Evolutionary conservation across 495 filamentous ascomycete genomes (phyloP).

Genomic region (Staphylotrichum tortipilum): DNA sequence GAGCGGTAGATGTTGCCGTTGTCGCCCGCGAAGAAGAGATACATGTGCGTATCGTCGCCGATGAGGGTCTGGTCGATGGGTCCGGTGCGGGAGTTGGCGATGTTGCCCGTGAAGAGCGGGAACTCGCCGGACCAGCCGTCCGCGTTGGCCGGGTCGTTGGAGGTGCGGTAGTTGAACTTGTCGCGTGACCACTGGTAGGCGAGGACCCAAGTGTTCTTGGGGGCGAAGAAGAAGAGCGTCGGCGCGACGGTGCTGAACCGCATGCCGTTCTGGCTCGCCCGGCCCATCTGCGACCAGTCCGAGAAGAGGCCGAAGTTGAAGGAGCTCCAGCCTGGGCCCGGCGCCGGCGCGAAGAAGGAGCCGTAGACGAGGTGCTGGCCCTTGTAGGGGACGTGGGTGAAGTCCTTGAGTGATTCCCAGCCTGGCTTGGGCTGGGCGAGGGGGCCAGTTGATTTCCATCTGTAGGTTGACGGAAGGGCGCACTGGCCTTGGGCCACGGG

Average conservation of each 20-base stretch:
- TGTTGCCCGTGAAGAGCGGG: conserved; percentile 46
- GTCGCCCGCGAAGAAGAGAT: conserved; percentile 57
- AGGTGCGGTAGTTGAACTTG: conserved; percentile 50
- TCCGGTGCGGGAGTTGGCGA: conserved; percentile 40
- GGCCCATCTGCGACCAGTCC: conserved; percentile 46
- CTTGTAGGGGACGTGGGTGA: conserved; percentile 31
- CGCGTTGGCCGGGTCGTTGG: conserved; percentile 45
- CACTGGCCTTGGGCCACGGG: conserved; percentile 28
- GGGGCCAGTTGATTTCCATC: conserved; percentile 42
- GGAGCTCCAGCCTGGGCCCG: conserved; percentile 26
- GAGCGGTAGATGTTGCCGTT: conserved; percentile 56
- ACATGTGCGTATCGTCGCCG: conserved; percentile 49
- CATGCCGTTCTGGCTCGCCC: conserved; percentile 46
- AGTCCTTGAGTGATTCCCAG: conserved; percentile 49
- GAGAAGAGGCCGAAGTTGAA: conserved; percentile 48
- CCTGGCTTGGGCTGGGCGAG: conserved; percentile 43
- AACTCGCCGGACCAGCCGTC: conserved; percentile 46
- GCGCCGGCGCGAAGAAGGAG: neutral
- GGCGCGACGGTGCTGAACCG: conserved; percentile 46
- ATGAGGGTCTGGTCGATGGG: conserved; percentile 54
- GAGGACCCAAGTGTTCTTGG: conserved; percentile 52
- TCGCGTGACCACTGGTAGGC: conserved; percentile 51
- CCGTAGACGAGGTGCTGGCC: conserved; percentile 46
- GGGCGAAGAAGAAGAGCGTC: conserved; percentile 52
- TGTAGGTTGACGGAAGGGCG: conserved; percentile 45